phyloP scores from a whole-genome alignment of 306 rosid species.

The Cicer yamashitae region DNA sequence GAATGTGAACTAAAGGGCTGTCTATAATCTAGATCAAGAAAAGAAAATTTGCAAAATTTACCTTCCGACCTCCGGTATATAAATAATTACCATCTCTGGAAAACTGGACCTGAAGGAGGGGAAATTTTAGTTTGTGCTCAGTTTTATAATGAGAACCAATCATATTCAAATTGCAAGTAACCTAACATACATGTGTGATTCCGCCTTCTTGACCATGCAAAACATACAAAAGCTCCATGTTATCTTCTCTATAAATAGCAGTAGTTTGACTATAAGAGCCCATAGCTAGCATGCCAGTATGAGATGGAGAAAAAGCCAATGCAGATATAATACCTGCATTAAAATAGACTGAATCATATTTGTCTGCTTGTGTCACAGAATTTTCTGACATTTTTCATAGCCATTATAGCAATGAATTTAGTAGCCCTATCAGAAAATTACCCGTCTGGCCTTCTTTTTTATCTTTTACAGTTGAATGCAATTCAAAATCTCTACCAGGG shows the following conservation, averaged over 20 bases:
- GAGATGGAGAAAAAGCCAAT: slow-evolving; percentile 86
- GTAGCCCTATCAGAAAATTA: slow-evolving; percentile 41
- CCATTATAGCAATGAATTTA: not conserved
- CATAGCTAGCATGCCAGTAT: slow-evolving; percentile 83
- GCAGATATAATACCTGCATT: slow-evolving; percentile 86
- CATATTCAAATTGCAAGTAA: slow-evolving; percentile 42
- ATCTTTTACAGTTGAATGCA: slow-evolving; percentile 75
- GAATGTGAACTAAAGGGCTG: slow-evolving; percentile 16
- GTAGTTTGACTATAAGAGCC: slow-evolving; percentile 92
- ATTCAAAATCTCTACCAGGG: slow-evolving; percentile 89
- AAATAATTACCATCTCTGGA: slow-evolving; percentile 93
- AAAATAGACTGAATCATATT: slow-evolving; percentile 30
- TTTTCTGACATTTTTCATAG: slow-evolving; percentile 15
- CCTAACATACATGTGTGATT: slow-evolving; percentile 85
- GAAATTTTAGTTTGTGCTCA: slow-evolving; percentile 26
- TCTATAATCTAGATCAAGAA: slow-evolving; percentile 16
- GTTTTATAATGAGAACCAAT: slow-evolving; percentile 38
- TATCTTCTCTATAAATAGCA: slow-evolving; percentile 87
- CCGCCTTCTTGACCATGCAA: slow-evolving; percentile 99
- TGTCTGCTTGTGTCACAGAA: slow-evolving; percentile 14
- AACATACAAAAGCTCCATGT: slow-evolving; percentile 84
- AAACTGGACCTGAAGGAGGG: slow-evolving; percentile 80
- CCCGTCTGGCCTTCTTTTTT: slow-evolving; percentile 94
- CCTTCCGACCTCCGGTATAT: slow-evolving; percentile 96
- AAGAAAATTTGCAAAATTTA: slow-evolving; percentile 41